A percentile compares a stretch with the other conserved stretches of the same genome.
Conservation (phyloP, 176 grass and related monocot genomes). For the Microstegium vimineum region DNA sequence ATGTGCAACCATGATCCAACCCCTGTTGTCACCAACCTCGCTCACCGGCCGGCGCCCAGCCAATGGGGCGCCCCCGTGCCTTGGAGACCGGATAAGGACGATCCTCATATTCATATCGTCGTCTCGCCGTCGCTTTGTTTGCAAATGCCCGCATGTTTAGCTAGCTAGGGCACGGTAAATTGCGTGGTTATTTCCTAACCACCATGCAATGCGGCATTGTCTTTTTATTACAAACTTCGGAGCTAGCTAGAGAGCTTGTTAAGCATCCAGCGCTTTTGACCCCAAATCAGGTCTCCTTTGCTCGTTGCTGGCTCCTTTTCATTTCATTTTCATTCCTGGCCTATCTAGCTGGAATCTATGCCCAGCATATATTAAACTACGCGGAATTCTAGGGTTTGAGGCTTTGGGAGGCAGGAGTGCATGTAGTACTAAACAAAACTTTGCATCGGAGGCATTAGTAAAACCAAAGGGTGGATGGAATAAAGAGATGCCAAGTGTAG, state of each 20-base stretch:
- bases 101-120: neutral
- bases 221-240: neutral
- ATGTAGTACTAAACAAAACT: neutral
- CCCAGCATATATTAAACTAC: neutral
- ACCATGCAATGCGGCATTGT: neutral
- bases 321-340: neutral
- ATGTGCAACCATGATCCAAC: conserved; percentile 23
- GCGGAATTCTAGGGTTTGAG: neutral
- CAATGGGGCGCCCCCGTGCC: neutral
- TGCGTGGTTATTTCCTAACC: neutral
- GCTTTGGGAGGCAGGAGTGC: too few species aligned
- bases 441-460: neutral
- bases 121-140: neutral
- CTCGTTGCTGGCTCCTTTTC: neutral
- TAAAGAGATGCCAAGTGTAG: conserved; percentile 27
- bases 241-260: neutral
- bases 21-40: conserved; percentile 16
- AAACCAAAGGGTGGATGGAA: neutral
- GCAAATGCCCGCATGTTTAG: too few species aligned
- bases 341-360: conserved; percentile 13
- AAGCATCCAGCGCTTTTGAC: neutral
- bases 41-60: neutral
- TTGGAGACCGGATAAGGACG: conserved; percentile 48
- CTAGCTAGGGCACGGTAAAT: conserved; percentile 31
- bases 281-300: too few species aligned